These are phyloP conservation scores for Aspergillus mulundensis DNA, from an alignment of 495 filamentous ascomycete genomes.

Conservation along the genomic window DNA sequence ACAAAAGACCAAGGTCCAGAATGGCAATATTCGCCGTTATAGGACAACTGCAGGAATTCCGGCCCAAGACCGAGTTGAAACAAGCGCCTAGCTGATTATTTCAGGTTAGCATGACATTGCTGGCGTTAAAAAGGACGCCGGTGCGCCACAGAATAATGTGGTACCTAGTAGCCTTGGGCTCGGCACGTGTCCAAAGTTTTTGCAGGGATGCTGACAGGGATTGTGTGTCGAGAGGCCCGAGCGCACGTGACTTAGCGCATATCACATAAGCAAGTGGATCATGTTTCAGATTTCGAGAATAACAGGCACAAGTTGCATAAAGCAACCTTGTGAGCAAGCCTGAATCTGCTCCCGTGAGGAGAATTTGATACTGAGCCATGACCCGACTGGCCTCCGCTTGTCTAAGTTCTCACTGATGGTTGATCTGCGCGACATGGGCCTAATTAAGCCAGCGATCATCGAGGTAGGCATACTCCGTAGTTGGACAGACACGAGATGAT, in stretches of 20 bases:
- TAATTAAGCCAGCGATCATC: neutral
- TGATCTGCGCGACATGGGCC: neutral
- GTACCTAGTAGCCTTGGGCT: neutral
- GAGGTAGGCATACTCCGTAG: neutral
- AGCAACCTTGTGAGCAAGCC: no score
- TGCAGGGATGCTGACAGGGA: constrained; percentile 1
- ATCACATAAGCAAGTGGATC: constrained; percentile 2
- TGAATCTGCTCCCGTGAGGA: no score
- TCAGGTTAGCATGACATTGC: constrained; percentile 8
- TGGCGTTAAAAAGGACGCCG: neutral
- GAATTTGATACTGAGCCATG: no score
- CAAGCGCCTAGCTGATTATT: constrained; percentile 1
- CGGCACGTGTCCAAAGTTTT: constrained; percentile 5
- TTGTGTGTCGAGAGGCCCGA: neutral
- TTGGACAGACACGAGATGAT: neutral
- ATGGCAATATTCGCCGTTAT: neutral
- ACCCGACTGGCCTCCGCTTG: neutral
- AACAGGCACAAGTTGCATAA: no score
- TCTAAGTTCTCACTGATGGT: neutral
- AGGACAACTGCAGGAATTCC: neutral
- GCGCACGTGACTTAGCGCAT: constrained; percentile 10
- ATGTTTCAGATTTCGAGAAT: constrained; percentile 14
- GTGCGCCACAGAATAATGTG: neutral
- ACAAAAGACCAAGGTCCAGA: neutral
- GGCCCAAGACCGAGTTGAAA: neutral